Conservation (phyloP, 495 filamentous ascomycete genomes). For the Talaromyces borbonicus region DNA sequence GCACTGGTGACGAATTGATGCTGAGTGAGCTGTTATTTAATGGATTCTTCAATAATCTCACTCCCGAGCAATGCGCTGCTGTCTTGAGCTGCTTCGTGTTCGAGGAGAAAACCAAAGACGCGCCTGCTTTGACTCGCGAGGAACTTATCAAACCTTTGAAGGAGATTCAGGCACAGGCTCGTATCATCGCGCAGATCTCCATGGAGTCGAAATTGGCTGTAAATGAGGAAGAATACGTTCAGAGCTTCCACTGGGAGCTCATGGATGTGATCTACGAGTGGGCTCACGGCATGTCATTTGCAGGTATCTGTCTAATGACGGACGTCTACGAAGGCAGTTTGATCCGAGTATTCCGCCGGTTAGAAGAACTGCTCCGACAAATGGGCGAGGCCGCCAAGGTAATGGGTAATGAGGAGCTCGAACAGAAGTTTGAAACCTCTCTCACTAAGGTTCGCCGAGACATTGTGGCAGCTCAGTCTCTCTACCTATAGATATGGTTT, state of each 20-base stretch:
- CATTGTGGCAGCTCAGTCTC: conserved; percentile 84
- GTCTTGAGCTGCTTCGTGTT: conserved; percentile 90
- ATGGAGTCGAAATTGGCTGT: conserved; percentile 83
- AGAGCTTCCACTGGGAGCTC: conserved; percentile 79
- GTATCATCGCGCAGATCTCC: conserved; percentile 82
- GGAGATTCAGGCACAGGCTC: conserved; percentile 75
- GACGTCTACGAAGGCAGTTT: conserved; percentile 94
- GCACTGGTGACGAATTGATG: conserved; percentile 83
- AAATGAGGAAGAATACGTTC: conserved; percentile 86
- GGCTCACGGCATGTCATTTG: conserved; percentile 85
- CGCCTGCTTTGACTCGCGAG: conserved; percentile 53
- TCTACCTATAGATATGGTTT: conserved; percentile 56
- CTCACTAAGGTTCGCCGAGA: conserved; percentile 79
- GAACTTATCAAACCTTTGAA: conserved; percentile 77
- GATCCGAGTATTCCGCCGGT: conserved; percentile 87
- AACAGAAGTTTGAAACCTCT: conserved; percentile 76
- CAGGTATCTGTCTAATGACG: conserved; percentile 98
- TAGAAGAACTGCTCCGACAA: conserved; percentile 93
- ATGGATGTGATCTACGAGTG: conserved; percentile 96
- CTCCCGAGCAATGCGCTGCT: conserved; percentile 75
- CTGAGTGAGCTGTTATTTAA: conserved; percentile 91
- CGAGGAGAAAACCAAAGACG: conserved; percentile 80
- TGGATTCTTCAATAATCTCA: conserved; percentile 92
- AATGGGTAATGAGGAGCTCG: conserved; percentile 92
- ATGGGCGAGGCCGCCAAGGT: conserved; percentile 96